These are phyloP conservation scores for Hortiboletus rubellus DNA, from an alignment of 1,284 basidiomycete species.

Conservation along the genomic window DNA sequence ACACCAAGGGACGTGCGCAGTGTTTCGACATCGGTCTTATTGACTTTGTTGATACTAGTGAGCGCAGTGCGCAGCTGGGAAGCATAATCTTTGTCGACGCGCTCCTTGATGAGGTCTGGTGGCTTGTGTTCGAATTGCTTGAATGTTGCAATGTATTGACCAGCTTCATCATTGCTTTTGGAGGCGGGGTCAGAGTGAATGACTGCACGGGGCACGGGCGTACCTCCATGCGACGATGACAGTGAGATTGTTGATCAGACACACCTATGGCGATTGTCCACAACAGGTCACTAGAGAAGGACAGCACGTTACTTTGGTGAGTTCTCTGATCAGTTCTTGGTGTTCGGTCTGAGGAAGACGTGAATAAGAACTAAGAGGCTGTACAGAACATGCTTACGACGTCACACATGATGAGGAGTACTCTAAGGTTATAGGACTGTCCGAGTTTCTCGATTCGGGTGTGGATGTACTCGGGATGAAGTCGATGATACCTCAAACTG, in stretches of 20 bases:
- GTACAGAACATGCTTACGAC: constrained; percentile 58
- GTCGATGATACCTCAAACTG: constrained; percentile 91
- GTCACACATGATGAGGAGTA: constrained; percentile 92
- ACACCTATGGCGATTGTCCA: constrained; percentile 48
- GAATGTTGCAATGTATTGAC: constrained; percentile 86
- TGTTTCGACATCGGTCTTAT: constrained; percentile 97
- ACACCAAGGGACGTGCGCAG: constrained; percentile 92
- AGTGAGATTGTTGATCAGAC: constrained; percentile 91
- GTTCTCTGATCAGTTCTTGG: constrained; percentile 85
- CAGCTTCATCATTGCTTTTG: constrained; percentile 84
- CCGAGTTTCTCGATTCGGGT: constrained; percentile 86
- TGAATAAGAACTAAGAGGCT: background rate
- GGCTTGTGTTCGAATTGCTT: constrained; percentile 95
- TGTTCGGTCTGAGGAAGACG: constrained; percentile 71
- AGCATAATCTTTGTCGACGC: constrained; percentile 85
- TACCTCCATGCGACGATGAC: constrained; percentile 92
- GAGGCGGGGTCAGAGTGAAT: background rate
- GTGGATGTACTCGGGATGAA: constrained; percentile 98
- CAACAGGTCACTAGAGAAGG: constrained; percentile 7
- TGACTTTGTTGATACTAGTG: constrained; percentile 90
- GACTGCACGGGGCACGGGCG: background rate
- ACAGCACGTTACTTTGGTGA: constrained; percentile 69
- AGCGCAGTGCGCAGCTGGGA: constrained; percentile 83
- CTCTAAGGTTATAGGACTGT: constrained; percentile 77
- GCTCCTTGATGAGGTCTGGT: constrained; percentile 92